Conservation (phyloP, 192 early-diverging fungal genomes). For the Rhizophagus prolifer region DNA sequence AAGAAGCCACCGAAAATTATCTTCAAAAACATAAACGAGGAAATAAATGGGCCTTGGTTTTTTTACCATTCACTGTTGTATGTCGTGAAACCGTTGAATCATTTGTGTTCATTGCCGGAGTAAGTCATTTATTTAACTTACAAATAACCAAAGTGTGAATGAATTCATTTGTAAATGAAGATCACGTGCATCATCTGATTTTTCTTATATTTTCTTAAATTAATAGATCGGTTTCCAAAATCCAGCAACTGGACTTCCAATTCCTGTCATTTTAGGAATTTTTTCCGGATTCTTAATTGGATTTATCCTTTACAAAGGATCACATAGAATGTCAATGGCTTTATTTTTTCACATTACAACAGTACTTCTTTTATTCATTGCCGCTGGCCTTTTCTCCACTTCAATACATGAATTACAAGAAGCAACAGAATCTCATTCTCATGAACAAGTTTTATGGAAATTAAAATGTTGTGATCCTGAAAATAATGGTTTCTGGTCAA, state of each 20-base stretch:
- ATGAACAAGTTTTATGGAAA: slow-evolving; percentile 60
- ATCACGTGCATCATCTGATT: neutral
- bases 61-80: slow-evolving; percentile 84
- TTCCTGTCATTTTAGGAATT: slow-evolving; percentile 75
- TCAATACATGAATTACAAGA: slow-evolving; percentile 66
- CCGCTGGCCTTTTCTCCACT: slow-evolving; percentile 77
- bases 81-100: slow-evolving; percentile 87
- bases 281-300: slow-evolving; percentile 69
- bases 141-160: too few relatives aligned
- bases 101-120: slow-evolving; percentile 88
- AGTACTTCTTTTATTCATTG: slow-evolving; percentile 72
- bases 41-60: slow-evolving; percentile 69
- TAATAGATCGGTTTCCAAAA: slow-evolving; percentile 60
- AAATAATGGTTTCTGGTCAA: slow-evolving; percentile 56
- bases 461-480: slow-evolving; percentile 65
- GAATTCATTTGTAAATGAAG: too few relatives aligned
- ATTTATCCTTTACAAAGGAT: slow-evolving; percentile 70
- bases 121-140: slow-evolving; percentile 39
- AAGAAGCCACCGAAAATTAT: slow-evolving; percentile 43
- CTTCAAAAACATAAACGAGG: slow-evolving; percentile 40
- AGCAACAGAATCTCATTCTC: slow-evolving; percentile 48
- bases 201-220: neutral
- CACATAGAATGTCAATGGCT: slow-evolving; percentile 65
- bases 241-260: slow-evolving; percentile 68
- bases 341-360: slow-evolving; percentile 80